phyloP scores from a whole-genome alignment of 129 eudicot species.

The Tagetes erecta region DNA sequence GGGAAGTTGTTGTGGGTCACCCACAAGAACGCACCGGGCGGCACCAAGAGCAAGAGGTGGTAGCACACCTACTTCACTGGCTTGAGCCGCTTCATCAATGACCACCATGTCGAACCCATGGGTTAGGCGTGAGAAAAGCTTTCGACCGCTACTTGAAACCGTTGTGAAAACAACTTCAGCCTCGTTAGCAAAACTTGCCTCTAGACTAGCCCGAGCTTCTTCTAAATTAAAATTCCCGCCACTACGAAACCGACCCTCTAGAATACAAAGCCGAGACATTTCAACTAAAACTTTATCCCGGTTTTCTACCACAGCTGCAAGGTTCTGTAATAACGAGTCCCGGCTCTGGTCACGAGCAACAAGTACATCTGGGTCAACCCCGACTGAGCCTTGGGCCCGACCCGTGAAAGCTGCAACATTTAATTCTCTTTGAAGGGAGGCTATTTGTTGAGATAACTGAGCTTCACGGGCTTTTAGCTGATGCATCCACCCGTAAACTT shows the following conservation, averaged over 20 bases:
- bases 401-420: constrained; percentile 75
- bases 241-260: constrained; percentile 78
- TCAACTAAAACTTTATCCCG: constrained; percentile 89
- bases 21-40: constrained; percentile 97
- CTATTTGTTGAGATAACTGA: constrained; percentile 82
- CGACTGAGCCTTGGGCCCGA: constrained; percentile 93
- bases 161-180: constrained; percentile 98
- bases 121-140: constrained; percentile 84
- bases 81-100: constrained; percentile 99
- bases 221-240: constrained; percentile 75
- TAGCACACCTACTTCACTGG: constrained; percentile 91
- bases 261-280: constrained; percentile 78
- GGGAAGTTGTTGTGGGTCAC: constrained; percentile 99
- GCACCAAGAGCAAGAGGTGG: constrained; percentile 99
- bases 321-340: constrained; percentile 76
- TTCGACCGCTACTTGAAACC: constrained; percentile 94
- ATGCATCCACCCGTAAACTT: constrained; percentile 83
- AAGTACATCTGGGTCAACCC: constrained; percentile 94
- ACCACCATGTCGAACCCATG: constrained; percentile 99
- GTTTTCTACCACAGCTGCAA: constrained; percentile 92
- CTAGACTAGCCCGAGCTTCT: constrained; percentile 95
- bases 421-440: constrained; percentile 70
- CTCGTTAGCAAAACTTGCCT: constrained; percentile 98
- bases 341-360: constrained; percentile 94
- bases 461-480: constrained; percentile 74